Base-by-base conservation (phyloP, 345 rosid genomes). In the Aegle marmelos region DNA sequence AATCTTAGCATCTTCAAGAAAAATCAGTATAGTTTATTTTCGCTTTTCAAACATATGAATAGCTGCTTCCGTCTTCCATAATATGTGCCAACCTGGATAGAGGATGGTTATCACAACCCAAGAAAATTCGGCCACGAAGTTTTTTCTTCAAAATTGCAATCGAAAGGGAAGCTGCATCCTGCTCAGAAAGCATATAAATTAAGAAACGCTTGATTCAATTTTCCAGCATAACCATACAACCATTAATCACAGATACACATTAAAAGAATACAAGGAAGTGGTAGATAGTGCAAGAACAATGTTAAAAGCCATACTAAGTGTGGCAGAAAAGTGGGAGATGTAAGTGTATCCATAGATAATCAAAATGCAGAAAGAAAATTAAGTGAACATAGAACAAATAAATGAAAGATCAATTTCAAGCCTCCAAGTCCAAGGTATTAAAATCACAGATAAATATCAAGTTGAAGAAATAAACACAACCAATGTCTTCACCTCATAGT, bases 21-120 rank as follows among this genome's bases (percentile, higher is more conserved):
- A 50, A 68, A 13, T 54, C 34, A 5, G 24, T 10, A 59, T 19
- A 50, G 63, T 74, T 5, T 24, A 39, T 41, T 36, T 9, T 39
- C 28, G 10, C 6, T 11, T 39, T 37, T 17, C 17, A 61, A 0
- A 45, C 2, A 24, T 41, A 4, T 28, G 69, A 27, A 62, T 74
- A 24, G 66, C 9, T 39, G 60, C 21, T 67, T 27, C 9, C 56
- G 41, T 28, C 68, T 39, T 21, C 9, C 58, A 30, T 57, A 70
- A 64, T n/a, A 79, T 41, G 63, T 57, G 63, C 37, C 10, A 73
- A 96, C 99, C 99, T 91, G 60, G 99, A 91, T 83, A 96, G 37
- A 70, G 99, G 99, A 84, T 92, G 93, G 81, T 96, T 92, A 82
- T 96, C 99, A 79, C 99, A 94, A 54, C 99, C 99, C 88, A 94